Percentiles rank a stretch among this genome's conserved stretches.
Evolutionary conservation across 1,284 basidiomycete genomes (phyloP).

Genomic region (Leccinum subspadiceum): DNA sequence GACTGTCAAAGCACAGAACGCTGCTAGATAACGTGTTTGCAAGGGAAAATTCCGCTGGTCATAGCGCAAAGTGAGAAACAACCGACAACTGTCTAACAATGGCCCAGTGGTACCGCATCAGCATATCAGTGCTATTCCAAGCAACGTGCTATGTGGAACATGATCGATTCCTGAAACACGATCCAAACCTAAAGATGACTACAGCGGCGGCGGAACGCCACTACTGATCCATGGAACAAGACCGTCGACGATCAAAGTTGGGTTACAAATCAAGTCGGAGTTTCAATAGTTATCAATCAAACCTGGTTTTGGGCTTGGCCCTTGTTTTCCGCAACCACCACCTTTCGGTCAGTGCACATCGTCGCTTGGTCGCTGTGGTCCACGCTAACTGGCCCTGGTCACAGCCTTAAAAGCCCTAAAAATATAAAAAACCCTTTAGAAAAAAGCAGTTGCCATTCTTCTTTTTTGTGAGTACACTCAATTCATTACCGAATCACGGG

Average conservation of each 20-base stretch:
- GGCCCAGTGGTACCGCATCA: too few species aligned
- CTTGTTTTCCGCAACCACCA: slow-evolving; percentile 38
- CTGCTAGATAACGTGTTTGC: background rate
- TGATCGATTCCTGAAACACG: background rate
- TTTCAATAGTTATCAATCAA: slow-evolving; percentile 34
- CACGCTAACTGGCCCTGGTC: slow-evolving; percentile 24
- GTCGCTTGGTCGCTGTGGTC: slow-evolving; percentile 3
- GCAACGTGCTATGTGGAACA: background rate
- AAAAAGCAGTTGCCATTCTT: slow-evolving; percentile 73
- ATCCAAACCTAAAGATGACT: background rate
- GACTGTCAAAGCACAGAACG: background rate
- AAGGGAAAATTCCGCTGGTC: background rate
- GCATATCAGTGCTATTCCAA: background rate
- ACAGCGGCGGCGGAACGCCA: too few species aligned
- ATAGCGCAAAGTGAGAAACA: background rate
- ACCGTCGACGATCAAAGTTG: background rate
- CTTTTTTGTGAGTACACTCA: slow-evolving; percentile 54
- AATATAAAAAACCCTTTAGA: slow-evolving; percentile 55
- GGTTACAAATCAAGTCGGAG: slow-evolving; percentile 29
- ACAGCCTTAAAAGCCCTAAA: slow-evolving; percentile 41
- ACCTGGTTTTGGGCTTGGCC: slow-evolving; percentile 18
- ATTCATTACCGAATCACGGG: slow-evolving; percentile 15
- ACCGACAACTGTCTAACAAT: background rate
- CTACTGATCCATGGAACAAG: too few species aligned
- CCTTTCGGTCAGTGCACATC: slow-evolving; percentile 29